Conservation (phyloP, 768 basidiomycete genomes). For the Rhizopogon sp. region DNA sequence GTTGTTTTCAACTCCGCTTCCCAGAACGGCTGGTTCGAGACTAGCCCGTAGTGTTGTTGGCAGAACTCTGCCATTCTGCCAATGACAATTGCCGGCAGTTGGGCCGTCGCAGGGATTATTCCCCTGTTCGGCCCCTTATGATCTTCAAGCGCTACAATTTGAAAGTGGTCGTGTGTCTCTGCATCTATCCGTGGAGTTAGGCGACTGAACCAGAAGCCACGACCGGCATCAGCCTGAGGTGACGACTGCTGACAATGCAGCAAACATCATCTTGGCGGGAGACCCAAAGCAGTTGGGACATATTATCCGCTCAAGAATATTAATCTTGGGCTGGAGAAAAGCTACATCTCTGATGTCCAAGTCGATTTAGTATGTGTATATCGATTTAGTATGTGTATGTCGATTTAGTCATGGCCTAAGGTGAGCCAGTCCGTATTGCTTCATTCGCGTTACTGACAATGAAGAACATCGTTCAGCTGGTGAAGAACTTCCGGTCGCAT, state of each 20-base stretch:
- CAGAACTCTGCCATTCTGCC: too few relatives aligned
- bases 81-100: too few relatives aligned
- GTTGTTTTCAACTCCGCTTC: too few relatives aligned
- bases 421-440: slow-evolving; percentile 19
- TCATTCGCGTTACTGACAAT: neutral
- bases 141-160: slow-evolving; percentile 41
- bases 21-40: too few relatives aligned
- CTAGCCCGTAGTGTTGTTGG: too few relatives aligned
- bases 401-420: slow-evolving; percentile 26
- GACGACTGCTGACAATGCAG: slow-evolving; percentile 46
- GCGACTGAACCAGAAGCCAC: too few relatives aligned
- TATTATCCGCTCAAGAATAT: slow-evolving; percentile 56
- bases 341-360: slow-evolving; percentile 56
- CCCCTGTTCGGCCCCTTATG: slow-evolving; percentile 36
- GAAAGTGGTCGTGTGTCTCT: slow-evolving; percentile 48
- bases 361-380: slow-evolving; percentile 37
- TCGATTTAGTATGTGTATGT: slow-evolving; percentile 34
- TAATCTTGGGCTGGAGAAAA: slow-evolving; percentile 52
- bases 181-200: too few relatives aligned
- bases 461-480: slow-evolving; percentile 53
- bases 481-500: slow-evolving; percentile 66
- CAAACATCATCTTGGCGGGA: slow-evolving; percentile 60
- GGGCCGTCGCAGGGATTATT: neutral
- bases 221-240: slow-evolving; percentile 33
- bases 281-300: slow-evolving; percentile 73